Base-by-base conservation (phyloP, 768 basidiomycete species). In the Rhodotorula graminis region DNA sequence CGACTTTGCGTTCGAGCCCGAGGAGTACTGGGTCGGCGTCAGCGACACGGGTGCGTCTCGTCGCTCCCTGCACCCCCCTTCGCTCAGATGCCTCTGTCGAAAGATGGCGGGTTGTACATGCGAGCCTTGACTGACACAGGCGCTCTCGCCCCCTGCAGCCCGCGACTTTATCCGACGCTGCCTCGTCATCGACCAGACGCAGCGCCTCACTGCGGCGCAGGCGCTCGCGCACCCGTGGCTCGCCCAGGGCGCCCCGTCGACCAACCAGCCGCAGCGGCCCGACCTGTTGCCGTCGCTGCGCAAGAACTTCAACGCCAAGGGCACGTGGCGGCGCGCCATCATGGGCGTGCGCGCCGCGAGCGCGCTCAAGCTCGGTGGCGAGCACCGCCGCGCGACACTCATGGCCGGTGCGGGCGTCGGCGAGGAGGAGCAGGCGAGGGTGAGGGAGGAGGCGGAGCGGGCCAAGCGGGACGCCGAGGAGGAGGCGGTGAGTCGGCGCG, bases 1-100 rank as follows among this genome's bases (percentile, higher is more conserved):
- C 14, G 91, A 96, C 82, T 97, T 92, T 83, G 89, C 89, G 79
- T 98, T 97, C 79, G 88, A 89, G 85, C 90, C 90, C 31, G 85
- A 84, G 77, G 87, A 84, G 77, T 91, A 93, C 80, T 93, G 93
- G 92, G 84, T 80, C 55, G 89, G 89, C 77, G 91, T 93, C n/a
- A 62, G 59, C 46, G 61, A 67, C 27, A 64, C 67, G 21, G 74
- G 74, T 72, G 8, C 42, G 74, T 59, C 44, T 14, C 27, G 6
- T 3, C n/a, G 21, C 7, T 27, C 9, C 19, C 15, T 10, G 59
- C 25, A 27, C 11, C 16, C 47, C 14, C 3, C 44, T 44, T 12
- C 44, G 44, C 44, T 46, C 14, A 9, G 12, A 46, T 14, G 14
- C 3, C 6, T 14, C 5, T 37, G 37, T 37, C 37, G 37, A 37